Conservation (phyloP, 768 basidiomycete species). For the Leccinum barrowsii region DNA sequence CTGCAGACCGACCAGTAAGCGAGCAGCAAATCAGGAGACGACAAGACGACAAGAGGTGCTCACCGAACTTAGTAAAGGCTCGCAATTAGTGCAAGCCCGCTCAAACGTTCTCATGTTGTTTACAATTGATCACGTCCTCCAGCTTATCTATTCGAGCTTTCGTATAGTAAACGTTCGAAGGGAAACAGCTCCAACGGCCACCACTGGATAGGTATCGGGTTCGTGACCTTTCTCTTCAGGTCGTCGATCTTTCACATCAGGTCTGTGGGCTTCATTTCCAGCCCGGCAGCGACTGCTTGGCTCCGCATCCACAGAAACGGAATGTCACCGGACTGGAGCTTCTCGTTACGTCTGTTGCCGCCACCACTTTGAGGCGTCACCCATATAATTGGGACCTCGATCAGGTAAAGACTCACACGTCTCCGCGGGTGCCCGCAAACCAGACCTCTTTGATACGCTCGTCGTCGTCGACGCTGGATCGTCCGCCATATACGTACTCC, state of each 20-base stretch:
- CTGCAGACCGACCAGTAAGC: not conserved
- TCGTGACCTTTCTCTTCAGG: conserved; percentile 17
- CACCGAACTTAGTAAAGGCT: conserved; percentile 17
- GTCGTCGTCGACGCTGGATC: conserved; percentile 6
- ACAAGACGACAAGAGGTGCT: not conserved
- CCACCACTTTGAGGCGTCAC: conserved; percentile 20
- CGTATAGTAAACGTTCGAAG: conserved; percentile 24
- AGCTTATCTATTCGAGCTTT: conserved; percentile 18
- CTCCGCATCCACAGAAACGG: conserved; percentile 32
- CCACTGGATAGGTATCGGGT: conserved; percentile 16
- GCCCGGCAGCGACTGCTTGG: conserved; percentile 26
- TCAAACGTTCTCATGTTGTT: no score
- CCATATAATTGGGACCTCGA: not conserved
- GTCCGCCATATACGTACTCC: conserved; percentile 36
- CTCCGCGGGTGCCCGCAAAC: conserved; percentile 40
- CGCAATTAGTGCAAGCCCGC: conserved; percentile 26
- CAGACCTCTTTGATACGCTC: conserved; percentile 39
- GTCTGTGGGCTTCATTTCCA: conserved; percentile 20
- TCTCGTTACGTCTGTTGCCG: conserved; percentile 27
- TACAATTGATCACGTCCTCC: no score
- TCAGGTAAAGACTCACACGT: conserved; percentile 31
- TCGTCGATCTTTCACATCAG: conserved; percentile 30
- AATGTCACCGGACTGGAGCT: conserved; percentile 27
- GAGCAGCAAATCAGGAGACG: not conserved
- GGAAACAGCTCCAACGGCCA: conserved; percentile 26